Base-by-base conservation (phyloP, 768 basidiomycete genomes). In the Candolleomyces efflorescens region DNA sequence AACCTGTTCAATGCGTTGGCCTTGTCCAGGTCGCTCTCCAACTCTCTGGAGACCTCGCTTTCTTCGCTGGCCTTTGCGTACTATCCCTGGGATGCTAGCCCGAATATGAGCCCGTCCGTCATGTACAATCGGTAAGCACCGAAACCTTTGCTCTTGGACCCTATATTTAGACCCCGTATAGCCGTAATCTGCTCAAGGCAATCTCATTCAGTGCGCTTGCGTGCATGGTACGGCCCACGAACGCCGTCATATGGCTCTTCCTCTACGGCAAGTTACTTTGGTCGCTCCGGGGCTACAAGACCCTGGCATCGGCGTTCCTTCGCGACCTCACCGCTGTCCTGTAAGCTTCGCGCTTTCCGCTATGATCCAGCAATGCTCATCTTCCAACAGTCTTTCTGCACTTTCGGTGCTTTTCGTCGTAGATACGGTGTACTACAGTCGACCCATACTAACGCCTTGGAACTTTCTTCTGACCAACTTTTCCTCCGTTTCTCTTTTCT, bases 11-110 rank as follows among this genome's bases (percentile, higher is more conserved):
- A 98, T 71, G 84, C 82, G 0, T 78, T 95, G 53, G 82, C 91
- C 1, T 75, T 97, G 23, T 89, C 94, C 3, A 82, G 97, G 37
- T 91, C 94, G 0, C 74, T 98, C 53, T 95, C 93, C 27, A 99
- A 98, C 68, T 95, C 94, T 12, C 73, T 95, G 24, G 97, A 99
- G 67, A 94, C 94, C 0, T 85, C 92, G 0, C 72, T 98, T 44
- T 89, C 90, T 0, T 86, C 86, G 0, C 71, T 89, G 43, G 95
- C 94, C 1, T 79, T 96, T 55, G 74, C 77, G 12, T 80, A 80
- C 66, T 98, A 90, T 71, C 94, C 89, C 0, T 92, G 89, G 89
- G 74, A 81, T 59, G 68, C 71, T 17, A 74, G 69, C 57, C 65
- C 73, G 0, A 65, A 67, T 32, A 64, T 70, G 47, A 75, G 71